Conservation (phyloP, 2,329 filamentous ascomycete species). For the Pyrenophora graminea region DNA sequence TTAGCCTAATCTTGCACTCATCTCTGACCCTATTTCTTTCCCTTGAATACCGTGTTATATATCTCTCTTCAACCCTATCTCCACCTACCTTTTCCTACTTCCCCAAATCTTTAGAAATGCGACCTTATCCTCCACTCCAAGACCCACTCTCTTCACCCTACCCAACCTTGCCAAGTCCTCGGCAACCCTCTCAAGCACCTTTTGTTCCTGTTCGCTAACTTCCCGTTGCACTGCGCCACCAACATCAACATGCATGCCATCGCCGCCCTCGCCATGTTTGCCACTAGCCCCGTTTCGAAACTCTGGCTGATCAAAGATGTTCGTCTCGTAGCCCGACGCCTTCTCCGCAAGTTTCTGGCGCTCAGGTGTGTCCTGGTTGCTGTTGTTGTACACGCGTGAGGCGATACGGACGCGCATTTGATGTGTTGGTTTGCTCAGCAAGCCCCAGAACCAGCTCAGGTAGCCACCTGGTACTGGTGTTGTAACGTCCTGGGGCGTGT, state of each 20-base stretch:
- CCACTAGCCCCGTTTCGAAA: slow-evolving; percentile 26
- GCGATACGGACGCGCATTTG: slow-evolving; percentile 90
- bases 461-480: slow-evolving; percentile 82
- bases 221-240: neutral
- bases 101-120: slow-evolving; percentile 77
- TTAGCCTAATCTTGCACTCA: no score
- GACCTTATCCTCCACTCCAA: slow-evolving; percentile 81
- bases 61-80: no score
- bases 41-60: no score
- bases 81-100: slow-evolving; percentile 41
- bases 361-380: slow-evolving; percentile 19
- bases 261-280: slow-evolving; percentile 15
- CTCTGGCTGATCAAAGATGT: slow-evolving; percentile 40
- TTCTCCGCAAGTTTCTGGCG: slow-evolving; percentile 13
- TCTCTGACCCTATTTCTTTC: no score
- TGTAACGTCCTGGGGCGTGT: slow-evolving; percentile 85
- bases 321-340: slow-evolving; percentile 35
- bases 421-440: slow-evolving; percentile 83
- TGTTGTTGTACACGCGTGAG: slow-evolving; percentile 62
- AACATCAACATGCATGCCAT: slow-evolving; percentile 24
- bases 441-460: slow-evolving; percentile 77
- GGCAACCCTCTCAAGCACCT: slow-evolving; percentile 75
- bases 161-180: slow-evolving; percentile 87
- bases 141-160: slow-evolving; percentile 82
- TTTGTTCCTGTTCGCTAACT: slow-evolving; percentile 58